These are phyloP conservation scores for Pharus latifolius DNA, from an alignment of 176 grass and related monocot species.

Conservation along the genomic window DNA sequence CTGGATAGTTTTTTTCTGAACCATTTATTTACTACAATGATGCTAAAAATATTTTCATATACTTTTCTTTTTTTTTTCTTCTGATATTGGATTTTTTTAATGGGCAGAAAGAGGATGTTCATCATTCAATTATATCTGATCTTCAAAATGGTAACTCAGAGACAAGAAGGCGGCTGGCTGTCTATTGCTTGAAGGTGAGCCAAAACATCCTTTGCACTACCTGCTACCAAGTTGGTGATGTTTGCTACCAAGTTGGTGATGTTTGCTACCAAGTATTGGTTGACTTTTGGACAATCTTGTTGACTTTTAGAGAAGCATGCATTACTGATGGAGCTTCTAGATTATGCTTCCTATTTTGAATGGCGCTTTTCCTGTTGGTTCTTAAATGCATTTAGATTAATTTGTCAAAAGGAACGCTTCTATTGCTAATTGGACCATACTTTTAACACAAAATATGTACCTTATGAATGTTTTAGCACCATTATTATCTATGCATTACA, in stretches of 20 bases:
- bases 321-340: background rate
- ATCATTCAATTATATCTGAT: slow-evolving; percentile 99
- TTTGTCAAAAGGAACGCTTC: slow-evolving; percentile 3
- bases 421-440: background rate
- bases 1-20: background rate
- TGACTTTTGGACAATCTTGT: background rate
- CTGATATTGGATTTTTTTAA: slow-evolving; percentile 11
- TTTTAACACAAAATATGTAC: background rate
- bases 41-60: background rate
- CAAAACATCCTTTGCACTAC: background rate
- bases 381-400: background rate
- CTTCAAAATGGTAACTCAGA: slow-evolving; percentile 98
- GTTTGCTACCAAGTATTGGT: background rate
- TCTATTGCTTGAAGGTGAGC: slow-evolving; percentile 94
- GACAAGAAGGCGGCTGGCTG: slow-evolving; percentile 80
- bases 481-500: background rate
- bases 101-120: slow-evolving; percentile 95
- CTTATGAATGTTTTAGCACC: background rate
- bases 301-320: background rate
- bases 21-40: background rate
- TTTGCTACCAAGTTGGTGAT: background rate
- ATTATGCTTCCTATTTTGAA: background rate
- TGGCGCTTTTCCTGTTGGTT: background rate
- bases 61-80: slow-evolving; percentile 6
- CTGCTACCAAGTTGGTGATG: background rate